Percentiles rank a stretch among this genome's conserved stretches.
Conservation (phyloP, 2,329 filamentous ascomycete species). For the Fusarium veterinarium region DNA sequence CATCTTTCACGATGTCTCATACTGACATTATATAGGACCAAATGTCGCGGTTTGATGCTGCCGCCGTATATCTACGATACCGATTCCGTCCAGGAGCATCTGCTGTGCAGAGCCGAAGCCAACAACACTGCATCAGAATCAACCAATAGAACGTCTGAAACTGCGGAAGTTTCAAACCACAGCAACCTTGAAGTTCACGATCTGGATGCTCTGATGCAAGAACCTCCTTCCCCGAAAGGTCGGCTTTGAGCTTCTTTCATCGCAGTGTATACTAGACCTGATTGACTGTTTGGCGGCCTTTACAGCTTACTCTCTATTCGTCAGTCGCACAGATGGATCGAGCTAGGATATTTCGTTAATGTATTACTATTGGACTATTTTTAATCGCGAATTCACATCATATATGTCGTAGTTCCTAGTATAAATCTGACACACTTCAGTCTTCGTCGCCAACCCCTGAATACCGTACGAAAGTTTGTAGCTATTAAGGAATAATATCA, state of each 20-base stretch:
- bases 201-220: constrained; percentile 1
- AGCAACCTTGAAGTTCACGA: not conserved
- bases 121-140: not conserved
- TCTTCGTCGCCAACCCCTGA: not conserved
- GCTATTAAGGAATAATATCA: fast-evolving
- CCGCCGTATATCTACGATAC: constrained; percentile 11
- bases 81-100: constrained; percentile 3
- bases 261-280: not conserved
- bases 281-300: not conserved
- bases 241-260: not conserved
- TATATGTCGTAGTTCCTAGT: not conserved
- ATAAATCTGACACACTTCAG: not conserved
- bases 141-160: not conserved
- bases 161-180: fast-evolving
- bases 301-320: fast-evolving
- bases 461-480: not conserved
- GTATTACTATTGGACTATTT: too few species aligned
- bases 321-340: fast-evolving
- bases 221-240: not conserved
- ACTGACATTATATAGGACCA: not conserved
- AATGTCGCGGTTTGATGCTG: not conserved
- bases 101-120: not conserved
- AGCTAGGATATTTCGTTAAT: fast-evolving
- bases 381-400: not conserved
- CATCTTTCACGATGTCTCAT: fast-evolving